phyloP scores from a whole-genome alignment of 495 filamentous ascomycete genomes.

The Cercophora newfieldiana region DNA sequence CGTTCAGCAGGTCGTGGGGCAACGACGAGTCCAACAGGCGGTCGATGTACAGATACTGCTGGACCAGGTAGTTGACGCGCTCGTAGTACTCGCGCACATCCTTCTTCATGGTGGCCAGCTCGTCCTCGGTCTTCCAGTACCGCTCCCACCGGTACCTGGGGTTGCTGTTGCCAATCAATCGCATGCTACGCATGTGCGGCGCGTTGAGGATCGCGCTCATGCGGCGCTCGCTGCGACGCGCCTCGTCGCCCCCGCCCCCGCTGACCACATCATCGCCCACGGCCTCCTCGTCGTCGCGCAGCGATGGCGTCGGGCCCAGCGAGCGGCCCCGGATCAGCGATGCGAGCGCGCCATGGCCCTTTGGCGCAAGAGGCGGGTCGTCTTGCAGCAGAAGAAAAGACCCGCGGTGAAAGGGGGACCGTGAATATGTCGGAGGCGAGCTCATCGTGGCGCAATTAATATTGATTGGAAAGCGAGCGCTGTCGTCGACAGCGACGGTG shows the following conservation, averaged over 20 bases:
- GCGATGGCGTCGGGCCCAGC: conserved; percentile 9
- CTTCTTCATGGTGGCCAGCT: conserved; percentile 65
- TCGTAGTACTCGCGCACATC: conserved; percentile 78
- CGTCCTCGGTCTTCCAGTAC: conserved; percentile 69
- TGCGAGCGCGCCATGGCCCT: conserved; percentile 34
- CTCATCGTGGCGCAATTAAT: conserved; percentile 18
- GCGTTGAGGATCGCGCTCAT: conserved; percentile 58
- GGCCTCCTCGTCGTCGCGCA: conserved; percentile 32
- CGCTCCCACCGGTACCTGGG: conserved; percentile 72
- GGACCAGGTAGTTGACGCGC: conserved; percentile 76
- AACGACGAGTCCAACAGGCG: conserved; percentile 85
- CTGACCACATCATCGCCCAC: conserved; percentile 3
- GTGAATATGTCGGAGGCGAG: conserved; percentile 21
- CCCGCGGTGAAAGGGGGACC: conserved; percentile 26
- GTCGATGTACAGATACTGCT: conserved; percentile 90
- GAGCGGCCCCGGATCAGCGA: conserved; percentile 42
- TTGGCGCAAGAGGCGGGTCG: conserved; percentile 34
- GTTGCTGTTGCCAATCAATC: conserved; percentile 74
- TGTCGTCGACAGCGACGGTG: background rate
- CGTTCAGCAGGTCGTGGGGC: conserved; percentile 81
- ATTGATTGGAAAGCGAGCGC: too few relatives aligned
- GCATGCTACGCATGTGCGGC: conserved; percentile 72
- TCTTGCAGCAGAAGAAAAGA: conserved; percentile 40
- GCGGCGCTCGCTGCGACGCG: conserved; percentile 49
- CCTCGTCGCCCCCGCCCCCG: conserved; percentile 34